Evolutionary conservation across 352 stramenopile genomes (phyloP), one percentile per base, ranked within the genome.

Genomic region (Globisporangium viniferum): DNA sequence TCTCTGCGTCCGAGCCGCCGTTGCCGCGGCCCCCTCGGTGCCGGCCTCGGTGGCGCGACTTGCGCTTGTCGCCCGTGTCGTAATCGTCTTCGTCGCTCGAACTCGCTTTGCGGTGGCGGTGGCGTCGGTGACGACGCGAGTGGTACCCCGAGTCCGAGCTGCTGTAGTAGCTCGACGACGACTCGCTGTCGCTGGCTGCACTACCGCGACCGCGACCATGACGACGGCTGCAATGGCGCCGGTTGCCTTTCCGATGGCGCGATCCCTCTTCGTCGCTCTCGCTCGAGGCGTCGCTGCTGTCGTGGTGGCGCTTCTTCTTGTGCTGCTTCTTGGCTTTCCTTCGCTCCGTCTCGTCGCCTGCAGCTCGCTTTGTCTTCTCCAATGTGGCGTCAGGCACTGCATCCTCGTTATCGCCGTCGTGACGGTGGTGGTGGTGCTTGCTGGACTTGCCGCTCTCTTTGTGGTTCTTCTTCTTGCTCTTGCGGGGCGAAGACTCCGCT

Each of bases 391-490:
- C 62, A 20, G 58, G 59, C 6, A 55, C 3, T 36, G 64, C 27
- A 6, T 31, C 51, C 24, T 69, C 63, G 12, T 70, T 56, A 8
- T 77, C 74, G n/a, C 66, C 62, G 3, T 82, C 76, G 24, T 73
- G 71, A 5, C 39, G 36, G 73, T 62, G 15, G 44, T 68, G 65
- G 29, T 76, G 78, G 65, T 77, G 80, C 24, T 90, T 66, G 36
- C 10, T 44, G 4, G 55, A 59, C 29, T 73, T 70, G 14, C 48
- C 35, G 55, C 59, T 48, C n/a, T 56, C 57, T n/a, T 60, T 79
- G 49, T 72, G 70, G 18, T 66, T 70, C 46, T 91, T 91, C 62
- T 92, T 91, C 69, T 88, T 89, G 51, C 77, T 84, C 65, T 91
- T 92, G 15, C 76, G 78, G 8, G 83, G 79, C 53, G 80, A 86